A percentile compares a stretch with the other conserved stretches of the same genome.
These are phyloP conservation scores for Elongisporangium anandrum DNA, from an alignment of 352 stramenopile genomes.

Conservation along the genomic window DNA sequence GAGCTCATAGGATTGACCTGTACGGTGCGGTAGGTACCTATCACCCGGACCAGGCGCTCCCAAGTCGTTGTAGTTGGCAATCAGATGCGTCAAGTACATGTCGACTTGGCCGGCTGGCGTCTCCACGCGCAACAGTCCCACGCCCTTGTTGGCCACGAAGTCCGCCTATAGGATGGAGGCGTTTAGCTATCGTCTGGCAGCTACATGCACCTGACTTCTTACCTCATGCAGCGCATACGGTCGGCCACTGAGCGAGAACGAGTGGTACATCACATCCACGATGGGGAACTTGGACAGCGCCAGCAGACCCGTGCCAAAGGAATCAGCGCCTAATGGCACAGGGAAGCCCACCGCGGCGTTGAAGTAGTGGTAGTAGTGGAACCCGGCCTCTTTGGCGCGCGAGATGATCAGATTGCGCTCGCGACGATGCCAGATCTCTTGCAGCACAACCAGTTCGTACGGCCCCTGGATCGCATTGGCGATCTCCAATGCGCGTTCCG, in stretches of 20 bases:
- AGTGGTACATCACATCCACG: slow-evolving; percentile 57
- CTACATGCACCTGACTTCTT: not conserved
- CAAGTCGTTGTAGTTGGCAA: slow-evolving; percentile 79
- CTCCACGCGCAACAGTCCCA: slow-evolving; percentile 59
- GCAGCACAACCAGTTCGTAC: slow-evolving; percentile 77
- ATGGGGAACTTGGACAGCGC: slow-evolving; percentile 74
- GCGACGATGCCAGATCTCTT: slow-evolving; percentile 80
- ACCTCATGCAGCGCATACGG: slow-evolving; percentile 73
- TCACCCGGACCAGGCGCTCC: slow-evolving; percentile 62
- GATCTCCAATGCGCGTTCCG: slow-evolving; percentile 59
- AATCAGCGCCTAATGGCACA: slow-evolving; percentile 59
- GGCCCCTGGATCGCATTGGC: slow-evolving; percentile 51
- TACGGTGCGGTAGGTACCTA: slow-evolving; percentile 60
- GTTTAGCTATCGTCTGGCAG: not conserved
- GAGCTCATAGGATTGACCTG: slow-evolving; percentile 69
- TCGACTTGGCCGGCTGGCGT: slow-evolving; percentile 56
- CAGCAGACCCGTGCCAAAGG: slow-evolving; percentile 73
- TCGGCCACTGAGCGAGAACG: slow-evolving; percentile 69
- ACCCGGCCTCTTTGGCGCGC: slow-evolving; percentile 48
- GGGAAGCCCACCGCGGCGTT: slow-evolving; percentile 75
- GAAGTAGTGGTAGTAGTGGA: slow-evolving; percentile 84
- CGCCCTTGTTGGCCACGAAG: slow-evolving; percentile 79
- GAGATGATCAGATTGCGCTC: slow-evolving; percentile 71
- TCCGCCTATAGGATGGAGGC: slow-evolving; percentile 24
- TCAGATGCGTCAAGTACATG: slow-evolving; percentile 72